phyloP scores from a whole-genome alignment of 2,329 filamentous ascomycete species.

The Ceratocystis alfenasii region DNA sequence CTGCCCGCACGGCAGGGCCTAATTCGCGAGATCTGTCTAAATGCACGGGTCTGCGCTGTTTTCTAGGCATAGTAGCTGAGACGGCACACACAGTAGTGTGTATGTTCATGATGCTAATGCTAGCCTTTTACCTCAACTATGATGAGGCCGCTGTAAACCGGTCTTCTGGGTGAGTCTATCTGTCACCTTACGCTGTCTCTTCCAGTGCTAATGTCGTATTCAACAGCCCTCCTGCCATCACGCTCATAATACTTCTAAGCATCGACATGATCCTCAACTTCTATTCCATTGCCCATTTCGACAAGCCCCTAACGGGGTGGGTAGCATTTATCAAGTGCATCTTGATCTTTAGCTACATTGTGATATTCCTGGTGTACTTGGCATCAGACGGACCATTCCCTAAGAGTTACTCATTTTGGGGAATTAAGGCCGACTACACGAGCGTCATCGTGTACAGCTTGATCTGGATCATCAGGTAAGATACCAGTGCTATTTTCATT shows the following conservation, averaged over 20 bases:
- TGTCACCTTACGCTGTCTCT: not conserved
- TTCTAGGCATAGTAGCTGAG: slow-evolving; percentile 28
- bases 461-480: slow-evolving; percentile 31
- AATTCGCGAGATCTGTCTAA: not conserved
- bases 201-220: slow-evolving; percentile 8
- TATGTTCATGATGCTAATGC: slow-evolving; percentile 28
- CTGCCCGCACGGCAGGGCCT: not conserved
- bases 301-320: slow-evolving; percentile 28
- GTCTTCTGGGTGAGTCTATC: slow-evolving; percentile 12
- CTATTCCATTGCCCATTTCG: slow-evolving; percentile 28
- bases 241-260: slow-evolving; percentile 28
- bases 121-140: slow-evolving; percentile 29
- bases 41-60: not conserved
- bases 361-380: slow-evolving; percentile 31
- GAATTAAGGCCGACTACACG: slow-evolving; percentile 26
- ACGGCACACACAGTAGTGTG: slow-evolving; percentile 28
- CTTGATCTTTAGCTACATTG: slow-evolving; percentile 30
- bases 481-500: no score
- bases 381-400: slow-evolving; percentile 31
- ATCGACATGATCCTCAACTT: slow-evolving; percentile 31
- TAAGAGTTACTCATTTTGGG: slow-evolving; percentile 31
- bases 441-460: slow-evolving; percentile 30
- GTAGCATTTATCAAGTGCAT: slow-evolving; percentile 28
- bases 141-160: slow-evolving; percentile 24
- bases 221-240: slow-evolving; percentile 27